Evolutionary conservation across 345 rosid species (phyloP).

Genomic region (Murraya paniculata): DNA sequence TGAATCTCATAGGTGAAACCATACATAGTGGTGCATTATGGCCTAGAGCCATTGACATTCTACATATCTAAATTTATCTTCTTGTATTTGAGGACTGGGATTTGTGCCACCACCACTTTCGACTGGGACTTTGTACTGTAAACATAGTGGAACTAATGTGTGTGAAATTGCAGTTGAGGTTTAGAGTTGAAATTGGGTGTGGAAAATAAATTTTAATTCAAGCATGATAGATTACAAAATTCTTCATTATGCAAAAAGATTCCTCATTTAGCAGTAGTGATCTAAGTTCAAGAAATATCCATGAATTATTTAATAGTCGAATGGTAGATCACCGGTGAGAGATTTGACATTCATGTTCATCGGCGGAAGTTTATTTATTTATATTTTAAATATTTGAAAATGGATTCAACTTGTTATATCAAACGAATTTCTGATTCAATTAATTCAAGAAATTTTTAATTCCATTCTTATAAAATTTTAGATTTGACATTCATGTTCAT

Average conservation of each 20-base stretch:
- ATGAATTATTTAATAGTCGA: background rate
- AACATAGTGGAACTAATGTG: background rate
- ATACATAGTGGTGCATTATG: conserved; percentile 36
- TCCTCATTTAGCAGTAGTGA: background rate
- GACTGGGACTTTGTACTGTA: background rate
- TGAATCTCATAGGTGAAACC: conserved; percentile 39
- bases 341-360: background rate
- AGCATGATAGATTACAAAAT: background rate
- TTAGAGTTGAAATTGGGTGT: conserved; percentile 1
- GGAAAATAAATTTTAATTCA: background rate
- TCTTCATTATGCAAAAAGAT: background rate
- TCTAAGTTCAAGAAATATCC: background rate
- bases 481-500: background rate
- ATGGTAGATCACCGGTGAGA: background rate
- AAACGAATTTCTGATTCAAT: too few species aligned
- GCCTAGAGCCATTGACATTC: conserved; percentile 29
- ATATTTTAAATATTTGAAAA: background rate
- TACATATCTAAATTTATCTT: background rate
- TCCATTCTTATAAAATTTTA: background rate
- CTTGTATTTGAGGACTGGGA: background rate
- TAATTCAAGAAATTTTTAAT: background rate
- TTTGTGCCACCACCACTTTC: conserved; percentile 13
- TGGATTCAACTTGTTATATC: too few species aligned
- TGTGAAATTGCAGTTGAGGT: background rate
- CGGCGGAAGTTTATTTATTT: background rate